phyloP scores from a whole-genome alignment of 2,329 filamentous ascomycete genomes.

The Colletotrichum theobromicola region DNA sequence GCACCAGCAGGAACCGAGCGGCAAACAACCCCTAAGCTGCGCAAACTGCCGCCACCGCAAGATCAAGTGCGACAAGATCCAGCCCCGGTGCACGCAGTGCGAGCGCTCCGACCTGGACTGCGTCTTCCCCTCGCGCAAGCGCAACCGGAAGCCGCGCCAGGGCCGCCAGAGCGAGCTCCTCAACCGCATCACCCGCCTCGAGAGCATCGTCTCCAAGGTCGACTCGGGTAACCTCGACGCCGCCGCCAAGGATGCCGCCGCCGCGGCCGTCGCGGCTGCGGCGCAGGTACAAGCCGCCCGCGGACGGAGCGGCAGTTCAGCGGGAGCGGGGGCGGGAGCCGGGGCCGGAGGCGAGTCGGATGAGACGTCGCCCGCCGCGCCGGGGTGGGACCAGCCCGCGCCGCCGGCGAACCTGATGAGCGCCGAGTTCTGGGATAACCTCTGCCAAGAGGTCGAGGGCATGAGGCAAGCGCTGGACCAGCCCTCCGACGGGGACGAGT shows the following conservation, averaged over 20 bases:
- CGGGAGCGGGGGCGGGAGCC: not conserved
- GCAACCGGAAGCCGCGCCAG: constrained; percentile 43
- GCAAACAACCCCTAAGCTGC: constrained; percentile 52
- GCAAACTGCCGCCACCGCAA: constrained; percentile 68
- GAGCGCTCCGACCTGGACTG: constrained; percentile 52
- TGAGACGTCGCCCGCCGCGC: not conserved
- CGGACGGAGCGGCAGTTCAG: constrained; percentile 25
- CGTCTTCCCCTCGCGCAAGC: constrained; percentile 49
- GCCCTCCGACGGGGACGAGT: constrained; percentile 43
- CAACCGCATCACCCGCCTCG: constrained; percentile 47
- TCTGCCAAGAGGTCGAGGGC: constrained; percentile 49
- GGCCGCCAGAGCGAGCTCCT: constrained; percentile 49
- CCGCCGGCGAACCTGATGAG: constrained; percentile 43
- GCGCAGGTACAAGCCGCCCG: not conserved
- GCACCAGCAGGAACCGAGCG: not conserved
- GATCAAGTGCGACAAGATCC: constrained; percentile 62
- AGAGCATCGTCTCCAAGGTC: constrained; percentile 50
- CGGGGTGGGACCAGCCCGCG: constrained; percentile 19
- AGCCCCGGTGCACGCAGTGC: constrained; percentile 60
- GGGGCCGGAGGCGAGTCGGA: not conserved
- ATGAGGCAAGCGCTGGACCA: constrained; percentile 48
- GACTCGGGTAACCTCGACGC: constrained; percentile 30
- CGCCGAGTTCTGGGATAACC: constrained; percentile 48
- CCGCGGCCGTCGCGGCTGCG: not conserved
- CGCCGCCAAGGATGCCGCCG: not conserved